Conservation (phyloP, 1,284 basidiomycete species). For the Paramarasmius palmivorus region DNA sequence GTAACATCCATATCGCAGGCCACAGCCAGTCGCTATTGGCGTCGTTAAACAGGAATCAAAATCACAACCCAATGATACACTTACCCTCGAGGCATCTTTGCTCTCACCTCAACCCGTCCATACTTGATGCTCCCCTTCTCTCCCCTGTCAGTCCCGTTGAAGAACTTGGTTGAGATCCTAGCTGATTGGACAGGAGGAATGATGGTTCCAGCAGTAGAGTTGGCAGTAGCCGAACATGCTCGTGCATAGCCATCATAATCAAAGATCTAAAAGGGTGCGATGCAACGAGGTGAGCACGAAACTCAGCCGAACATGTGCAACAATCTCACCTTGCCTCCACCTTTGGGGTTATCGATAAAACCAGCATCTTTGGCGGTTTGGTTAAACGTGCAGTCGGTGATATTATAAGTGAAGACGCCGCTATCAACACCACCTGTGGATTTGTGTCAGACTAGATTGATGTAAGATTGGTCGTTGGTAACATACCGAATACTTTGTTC, state of each 20-base stretch:
- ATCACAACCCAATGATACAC: conserved; percentile 17
- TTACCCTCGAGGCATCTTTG: conserved; percentile 75
- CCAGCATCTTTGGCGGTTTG: conserved; percentile 44
- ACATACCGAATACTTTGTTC: conserved; percentile 10
- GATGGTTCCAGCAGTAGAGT: conserved; percentile 53
- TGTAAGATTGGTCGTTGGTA: background rate
- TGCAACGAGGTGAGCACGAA: background rate
- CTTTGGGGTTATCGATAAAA: conserved; percentile 38
- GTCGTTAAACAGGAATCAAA: background rate
- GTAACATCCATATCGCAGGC: conserved; percentile 88
- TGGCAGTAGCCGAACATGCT: conserved; percentile 56
- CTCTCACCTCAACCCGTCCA: conserved; percentile 80
- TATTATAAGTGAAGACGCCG: conserved; percentile 77
- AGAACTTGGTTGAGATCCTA: conserved; percentile 65
- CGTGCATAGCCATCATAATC: conserved; percentile 42
- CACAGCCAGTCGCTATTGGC: conserved; percentile 46
- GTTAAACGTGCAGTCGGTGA: conserved; percentile 76
- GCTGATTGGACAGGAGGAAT: conserved; percentile 86
- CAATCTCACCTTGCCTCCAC: conserved; percentile 12
- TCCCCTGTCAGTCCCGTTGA: conserved; percentile 1
- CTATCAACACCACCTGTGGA: conserved; percentile 29
- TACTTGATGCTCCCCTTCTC: conserved; percentile 72
- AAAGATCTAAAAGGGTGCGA: conserved; percentile 26
- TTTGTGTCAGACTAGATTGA: background rate
- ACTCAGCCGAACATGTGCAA: background rate